Percentiles rank a stretch among this genome's conserved stretches.
Conservation (phyloP, 1,284 basidiomycete genomes). For the Heterobasidion occidentale region DNA sequence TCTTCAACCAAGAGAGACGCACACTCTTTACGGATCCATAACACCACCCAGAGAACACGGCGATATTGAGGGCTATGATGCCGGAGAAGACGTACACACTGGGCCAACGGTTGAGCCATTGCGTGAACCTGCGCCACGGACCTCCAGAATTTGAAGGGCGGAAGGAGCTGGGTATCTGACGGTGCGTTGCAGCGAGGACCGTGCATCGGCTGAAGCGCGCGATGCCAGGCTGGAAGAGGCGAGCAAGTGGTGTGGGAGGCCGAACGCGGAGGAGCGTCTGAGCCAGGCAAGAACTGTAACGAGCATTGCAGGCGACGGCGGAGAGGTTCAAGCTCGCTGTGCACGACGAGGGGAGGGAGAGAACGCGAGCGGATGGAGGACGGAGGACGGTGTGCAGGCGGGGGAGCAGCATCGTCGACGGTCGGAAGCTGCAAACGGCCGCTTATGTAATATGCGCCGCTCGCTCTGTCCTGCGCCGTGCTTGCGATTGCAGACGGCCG, state of each 20-base stretch:
- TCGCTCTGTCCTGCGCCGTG: no score
- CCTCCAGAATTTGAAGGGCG: slow-evolving; percentile 1
- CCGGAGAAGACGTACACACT: slow-evolving; percentile 31
- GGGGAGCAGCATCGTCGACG: no score
- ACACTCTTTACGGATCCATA: slow-evolving; percentile 29
- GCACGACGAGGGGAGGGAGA: no score
- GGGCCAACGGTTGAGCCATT: slow-evolving; percentile 28
- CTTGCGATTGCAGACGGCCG: no score
- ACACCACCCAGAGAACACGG: slow-evolving; percentile 35
- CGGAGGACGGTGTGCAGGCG: no score
- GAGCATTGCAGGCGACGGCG: not conserved
- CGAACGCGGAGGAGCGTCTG: not conserved
- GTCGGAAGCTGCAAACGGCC: no score
- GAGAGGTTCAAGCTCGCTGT: not conserved
- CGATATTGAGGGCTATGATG: slow-evolving; percentile 37
- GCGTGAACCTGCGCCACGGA: slow-evolving; percentile 15
- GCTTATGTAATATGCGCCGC: no score
- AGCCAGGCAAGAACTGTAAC: not conserved
- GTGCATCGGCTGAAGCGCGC: slow-evolving; percentile 5
- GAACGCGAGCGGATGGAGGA: no score
- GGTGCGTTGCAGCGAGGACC: slow-evolving; percentile 8
- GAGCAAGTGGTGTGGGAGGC: not conserved
- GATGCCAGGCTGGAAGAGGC: not conserved
- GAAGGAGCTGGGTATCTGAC: slow-evolving; percentile 3
- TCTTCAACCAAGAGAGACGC: slow-evolving; percentile 12